A percentile compares a stretch with the other conserved stretches of the same genome.
phyloP scores from a whole-genome alignment of 805 yeast genomes.

The Cyberlindnera japonica region DNA sequence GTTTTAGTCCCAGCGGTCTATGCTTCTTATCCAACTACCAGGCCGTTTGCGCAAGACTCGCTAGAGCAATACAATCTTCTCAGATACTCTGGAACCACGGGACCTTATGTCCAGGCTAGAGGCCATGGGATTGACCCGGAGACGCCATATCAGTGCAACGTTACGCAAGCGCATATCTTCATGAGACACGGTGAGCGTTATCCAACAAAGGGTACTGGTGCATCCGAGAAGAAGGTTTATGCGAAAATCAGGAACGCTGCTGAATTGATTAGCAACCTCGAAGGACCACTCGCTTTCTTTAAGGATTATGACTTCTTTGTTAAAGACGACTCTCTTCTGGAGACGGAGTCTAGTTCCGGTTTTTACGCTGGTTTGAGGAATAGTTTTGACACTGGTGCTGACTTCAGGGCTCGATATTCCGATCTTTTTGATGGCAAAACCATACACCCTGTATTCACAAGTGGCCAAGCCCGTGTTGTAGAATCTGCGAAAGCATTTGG shows the following conservation, averaged over 20 bases:
- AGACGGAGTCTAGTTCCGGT: constrained; percentile 35
- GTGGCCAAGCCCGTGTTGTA: constrained; percentile 46
- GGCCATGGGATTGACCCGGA: constrained; percentile 52
- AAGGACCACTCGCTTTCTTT: constrained; percentile 52
- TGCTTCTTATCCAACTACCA: constrained; percentile 8
- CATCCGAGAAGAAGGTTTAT: constrained; percentile 19
- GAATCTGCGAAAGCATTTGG: constrained; percentile 45
- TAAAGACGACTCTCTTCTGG: constrained; percentile 36
- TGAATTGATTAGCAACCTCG: constrained; percentile 28
- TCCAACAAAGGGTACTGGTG: constrained; percentile 46
- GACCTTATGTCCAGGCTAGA: constrained; percentile 48
- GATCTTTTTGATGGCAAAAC: constrained; percentile 36
- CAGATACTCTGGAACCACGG: constrained; percentile 51
- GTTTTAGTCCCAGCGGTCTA: background rate
- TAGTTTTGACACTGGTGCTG: constrained; percentile 42
- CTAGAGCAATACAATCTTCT: constrained; percentile 26
- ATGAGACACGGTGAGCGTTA: constrained; percentile 81
- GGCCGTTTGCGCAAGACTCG: constrained; percentile 22
- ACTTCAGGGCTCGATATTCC: constrained; percentile 41
- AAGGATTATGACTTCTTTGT: constrained; percentile 52
- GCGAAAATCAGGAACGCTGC: constrained; percentile 36
- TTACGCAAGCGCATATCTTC: constrained; percentile 66
- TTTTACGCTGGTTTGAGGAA: constrained; percentile 46
- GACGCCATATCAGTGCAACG: constrained; percentile 45
- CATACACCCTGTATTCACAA: constrained; percentile 43